These are phyloP conservation scores for Tagetes patula DNA, from an alignment of 129 eudicot genomes.

Conservation along the genomic window DNA sequence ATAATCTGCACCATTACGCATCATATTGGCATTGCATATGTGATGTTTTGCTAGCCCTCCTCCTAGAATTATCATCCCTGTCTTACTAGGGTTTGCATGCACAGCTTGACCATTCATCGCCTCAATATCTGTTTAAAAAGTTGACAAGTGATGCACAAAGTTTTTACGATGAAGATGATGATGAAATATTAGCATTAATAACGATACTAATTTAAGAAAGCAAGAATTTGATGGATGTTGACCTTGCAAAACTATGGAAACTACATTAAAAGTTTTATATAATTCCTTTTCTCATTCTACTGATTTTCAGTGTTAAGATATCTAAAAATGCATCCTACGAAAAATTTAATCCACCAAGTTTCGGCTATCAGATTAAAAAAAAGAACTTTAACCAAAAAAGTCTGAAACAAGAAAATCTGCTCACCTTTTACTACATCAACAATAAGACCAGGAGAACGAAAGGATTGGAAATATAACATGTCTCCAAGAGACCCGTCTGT, in stretches of 20 bases:
- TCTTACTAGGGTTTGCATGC: slow-evolving; percentile 77
- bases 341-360: too few species aligned
- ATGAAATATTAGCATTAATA: too few species aligned
- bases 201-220: not conserved
- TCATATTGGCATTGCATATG: slow-evolving; percentile 93
- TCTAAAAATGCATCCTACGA: not conserved
- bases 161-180: too few species aligned
- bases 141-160: too few species aligned
- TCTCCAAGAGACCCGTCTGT: slow-evolving; percentile 96
- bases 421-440: slow-evolving; percentile 82
- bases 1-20: slow-evolving; percentile 98
- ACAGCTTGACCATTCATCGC: slow-evolving; percentile 84
- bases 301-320: not conserved
- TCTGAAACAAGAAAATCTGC: not conserved
- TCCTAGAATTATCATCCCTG: slow-evolving; percentile 87
- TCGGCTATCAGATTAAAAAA: too few species aligned
- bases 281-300: too few species aligned
- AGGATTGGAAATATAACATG: slow-evolving; percentile 88
- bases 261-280: not conserved
- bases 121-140: slow-evolving; percentile 53
- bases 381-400: too few species aligned
- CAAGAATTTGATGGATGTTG: not conserved
- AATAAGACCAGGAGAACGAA: slow-evolving; percentile 76
- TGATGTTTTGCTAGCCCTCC: slow-evolving; percentile 98
- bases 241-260: slow-evolving; percentile 1